These are phyloP conservation scores for Adiantum capillusveneris DNA, from an alignment of 75 land plant species.

Conservation along the genomic window DNA sequence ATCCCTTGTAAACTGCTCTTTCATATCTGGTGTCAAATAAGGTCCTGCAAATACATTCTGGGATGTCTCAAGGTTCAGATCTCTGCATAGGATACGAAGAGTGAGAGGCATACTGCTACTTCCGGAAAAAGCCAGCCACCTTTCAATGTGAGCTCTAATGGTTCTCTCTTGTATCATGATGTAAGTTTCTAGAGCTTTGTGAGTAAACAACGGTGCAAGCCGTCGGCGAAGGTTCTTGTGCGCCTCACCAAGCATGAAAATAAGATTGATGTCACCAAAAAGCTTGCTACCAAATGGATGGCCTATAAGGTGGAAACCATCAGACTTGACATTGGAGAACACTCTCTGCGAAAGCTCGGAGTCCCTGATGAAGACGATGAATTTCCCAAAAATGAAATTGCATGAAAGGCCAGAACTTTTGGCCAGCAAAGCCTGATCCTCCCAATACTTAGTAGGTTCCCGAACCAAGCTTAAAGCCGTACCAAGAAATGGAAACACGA, in stretches of 20 bases:
- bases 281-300: slow-evolving; percentile 95
- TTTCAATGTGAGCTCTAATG: slow-evolving; percentile 42
- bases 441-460: slow-evolving; percentile 75
- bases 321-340: slow-evolving; percentile 84
- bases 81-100: slow-evolving; percentile 52
- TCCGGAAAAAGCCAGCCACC: slow-evolving; percentile 29
- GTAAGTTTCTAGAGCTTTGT: slow-evolving; percentile 65
- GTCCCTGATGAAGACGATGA: slow-evolving; percentile 61
- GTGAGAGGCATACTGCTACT: slow-evolving; percentile 22
- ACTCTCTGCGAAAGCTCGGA: slow-evolving; percentile 77
- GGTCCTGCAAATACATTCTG: slow-evolving; percentile 85
- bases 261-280: slow-evolving; percentile 86
- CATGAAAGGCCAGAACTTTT: slow-evolving; percentile 49
- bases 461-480: slow-evolving; percentile 45
- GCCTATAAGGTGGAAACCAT: slow-evolving; percentile 72
- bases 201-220: slow-evolving; percentile 85
- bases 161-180: slow-evolving; percentile 57
- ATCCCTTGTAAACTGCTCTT: slow-evolving; percentile 46
- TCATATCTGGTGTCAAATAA: slow-evolving; percentile 34
- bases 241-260: slow-evolving; percentile 74
- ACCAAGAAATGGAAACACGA: slow-evolving; percentile 74
- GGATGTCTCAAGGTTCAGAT: slow-evolving; percentile 89
- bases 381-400: slow-evolving; percentile 64
- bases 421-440: slow-evolving; percentile 45
- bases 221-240: slow-evolving; percentile 84